Conservation (phyloP, 305 asterid species). For the Ajuga reptans region DNA sequence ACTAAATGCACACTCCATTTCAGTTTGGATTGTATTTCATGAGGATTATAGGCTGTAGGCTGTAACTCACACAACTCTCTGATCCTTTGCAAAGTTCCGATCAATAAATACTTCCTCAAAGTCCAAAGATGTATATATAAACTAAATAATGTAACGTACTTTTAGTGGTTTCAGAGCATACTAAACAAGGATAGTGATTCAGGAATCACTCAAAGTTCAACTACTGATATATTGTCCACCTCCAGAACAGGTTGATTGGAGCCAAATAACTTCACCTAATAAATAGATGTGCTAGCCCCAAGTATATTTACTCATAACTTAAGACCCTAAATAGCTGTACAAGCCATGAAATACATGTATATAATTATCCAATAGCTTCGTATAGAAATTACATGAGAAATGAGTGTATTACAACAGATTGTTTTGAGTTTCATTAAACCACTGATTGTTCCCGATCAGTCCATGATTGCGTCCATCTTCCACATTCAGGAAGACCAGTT, state of each 20-base stretch:
- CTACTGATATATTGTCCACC: neutral
- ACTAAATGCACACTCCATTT: neutral
- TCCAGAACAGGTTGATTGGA: neutral
- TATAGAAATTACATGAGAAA: neutral
- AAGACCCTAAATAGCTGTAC: constrained; percentile 3
- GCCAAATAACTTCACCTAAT: neutral
- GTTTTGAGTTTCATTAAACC: too few species aligned
- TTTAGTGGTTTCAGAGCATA: neutral
- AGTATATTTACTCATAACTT: neutral
- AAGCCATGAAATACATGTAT: neutral
- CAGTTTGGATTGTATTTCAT: neutral
- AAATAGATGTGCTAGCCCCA: neutral
- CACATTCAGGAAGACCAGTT: constrained; percentile 1
- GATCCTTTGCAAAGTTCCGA: constrained; percentile 7
- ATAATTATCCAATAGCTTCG: neutral
- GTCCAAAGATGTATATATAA: neutral
- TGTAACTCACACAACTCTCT: neutral
- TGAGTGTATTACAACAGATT: too few species aligned
- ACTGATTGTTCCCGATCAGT: too few species aligned
- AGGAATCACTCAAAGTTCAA: neutral
- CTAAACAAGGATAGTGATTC: neutral
- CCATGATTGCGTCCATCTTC: neutral
- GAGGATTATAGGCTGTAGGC: neutral
- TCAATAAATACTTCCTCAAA: neutral
- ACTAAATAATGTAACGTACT: neutral